These are phyloP conservation scores for Phytophthora ohioensis DNA, from an alignment of 352 stramenopile genomes.

Conservation along the genomic window DNA sequence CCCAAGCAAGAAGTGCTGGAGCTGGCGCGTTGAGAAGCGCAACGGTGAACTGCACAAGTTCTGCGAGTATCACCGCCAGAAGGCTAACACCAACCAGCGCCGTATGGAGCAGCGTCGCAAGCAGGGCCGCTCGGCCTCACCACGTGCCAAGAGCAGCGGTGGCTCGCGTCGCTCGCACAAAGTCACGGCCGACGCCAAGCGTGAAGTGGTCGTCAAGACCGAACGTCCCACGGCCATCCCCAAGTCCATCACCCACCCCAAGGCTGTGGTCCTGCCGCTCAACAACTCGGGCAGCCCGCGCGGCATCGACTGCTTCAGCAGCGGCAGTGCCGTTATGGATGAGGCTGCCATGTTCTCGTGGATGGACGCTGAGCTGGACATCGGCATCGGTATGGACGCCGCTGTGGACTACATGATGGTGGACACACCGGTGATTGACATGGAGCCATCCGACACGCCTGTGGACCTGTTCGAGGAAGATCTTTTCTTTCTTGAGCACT, in stretches of 20 bases:
- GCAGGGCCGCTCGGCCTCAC: constrained; percentile 47
- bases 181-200: constrained; percentile 28
- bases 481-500: constrained; percentile 84
- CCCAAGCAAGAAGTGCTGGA: constrained; percentile 89
- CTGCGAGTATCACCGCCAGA: constrained; percentile 87
- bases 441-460: constrained; percentile 77
- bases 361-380: constrained; percentile 79
- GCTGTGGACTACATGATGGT: constrained; percentile 85
- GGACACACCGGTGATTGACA: constrained; percentile 70
- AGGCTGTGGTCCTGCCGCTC: constrained; percentile 25
- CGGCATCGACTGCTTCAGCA: constrained; percentile 61
- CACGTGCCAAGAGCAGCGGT: constrained; percentile 32
- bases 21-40: constrained; percentile 79
- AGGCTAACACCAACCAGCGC: constrained; percentile 87
- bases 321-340: constrained; percentile 28
- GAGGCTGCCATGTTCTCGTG: constrained; percentile 62
- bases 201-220: constrained; percentile 39
- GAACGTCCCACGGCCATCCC: constrained; percentile 24
- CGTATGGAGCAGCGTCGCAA: constrained; percentile 87
- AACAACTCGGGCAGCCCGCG: constrained; percentile 58
- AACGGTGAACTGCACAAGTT: constrained; percentile 89
- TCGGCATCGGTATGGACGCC: constrained; percentile 72
- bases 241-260: constrained; percentile 31
- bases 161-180: constrained; percentile 36
- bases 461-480: constrained; percentile 84